A percentile compares a stretch with the other conserved stretches of the same genome.
phyloP scores from a whole-genome alignment of 2,329 filamentous ascomycete species.

The Lachnellula subtilissima region DNA sequence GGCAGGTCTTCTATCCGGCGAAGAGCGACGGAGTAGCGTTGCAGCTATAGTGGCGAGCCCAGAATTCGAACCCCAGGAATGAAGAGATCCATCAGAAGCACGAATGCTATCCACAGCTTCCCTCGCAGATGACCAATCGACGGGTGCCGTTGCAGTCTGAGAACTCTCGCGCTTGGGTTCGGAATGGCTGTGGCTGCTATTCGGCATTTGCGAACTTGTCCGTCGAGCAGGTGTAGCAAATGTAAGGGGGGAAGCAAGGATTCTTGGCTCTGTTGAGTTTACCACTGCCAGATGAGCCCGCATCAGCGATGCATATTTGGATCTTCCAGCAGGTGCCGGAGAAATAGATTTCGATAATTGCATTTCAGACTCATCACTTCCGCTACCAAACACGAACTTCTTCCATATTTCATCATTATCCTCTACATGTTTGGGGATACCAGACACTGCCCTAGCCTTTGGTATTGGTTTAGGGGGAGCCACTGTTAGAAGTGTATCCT shows the following conservation, averaged over 20 bases:
- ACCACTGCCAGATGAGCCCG: neutral
- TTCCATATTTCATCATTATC: conserved; percentile 24
- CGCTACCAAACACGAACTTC: conserved; percentile 27
- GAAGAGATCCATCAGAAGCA: neutral
- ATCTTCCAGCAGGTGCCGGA: neutral
- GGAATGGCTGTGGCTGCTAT: neutral
- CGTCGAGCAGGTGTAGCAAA: neutral
- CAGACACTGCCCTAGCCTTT: neutral
- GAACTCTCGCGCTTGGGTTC: neutral
- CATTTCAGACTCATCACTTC: conserved; percentile 8
- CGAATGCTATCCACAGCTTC: neutral
- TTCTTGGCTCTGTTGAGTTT: neutral
- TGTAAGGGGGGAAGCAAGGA: neutral
- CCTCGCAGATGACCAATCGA: neutral
- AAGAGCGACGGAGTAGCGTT: neutral
- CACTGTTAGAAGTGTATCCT: neutral
- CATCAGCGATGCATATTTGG: neutral
- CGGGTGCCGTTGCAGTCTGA: neutral
- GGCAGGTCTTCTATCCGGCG: neutral
- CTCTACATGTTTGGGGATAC: neutral
- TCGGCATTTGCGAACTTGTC: neutral
- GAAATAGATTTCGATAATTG: neutral
- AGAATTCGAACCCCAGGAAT: neutral
- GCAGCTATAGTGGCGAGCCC: neutral
- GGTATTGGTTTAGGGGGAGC: neutral